Conservation (phyloP, 495 filamentous ascomycete species). For the Acidiella bohemica region DNA sequence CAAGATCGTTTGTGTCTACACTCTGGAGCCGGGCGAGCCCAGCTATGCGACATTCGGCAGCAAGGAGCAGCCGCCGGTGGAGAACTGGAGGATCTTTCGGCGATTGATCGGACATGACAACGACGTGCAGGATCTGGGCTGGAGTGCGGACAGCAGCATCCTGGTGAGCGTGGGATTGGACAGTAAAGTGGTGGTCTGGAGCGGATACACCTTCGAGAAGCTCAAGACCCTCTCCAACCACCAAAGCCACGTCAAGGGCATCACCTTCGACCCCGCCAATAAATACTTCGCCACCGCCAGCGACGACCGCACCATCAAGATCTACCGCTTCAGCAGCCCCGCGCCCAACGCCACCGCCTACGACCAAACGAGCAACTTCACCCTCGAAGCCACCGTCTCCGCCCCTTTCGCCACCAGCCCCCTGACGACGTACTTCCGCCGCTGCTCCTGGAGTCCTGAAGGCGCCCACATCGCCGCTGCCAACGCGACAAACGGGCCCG, state of each 20-base stretch:
- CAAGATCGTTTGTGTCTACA: conserved; percentile 94
- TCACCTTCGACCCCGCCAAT: conserved; percentile 96
- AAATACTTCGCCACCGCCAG: conserved; percentile 98
- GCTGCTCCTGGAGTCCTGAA: conserved; percentile 95
- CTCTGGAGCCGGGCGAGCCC: conserved; percentile 66
- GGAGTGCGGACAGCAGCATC: conserved; percentile 92
- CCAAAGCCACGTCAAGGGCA: conserved; percentile 94
- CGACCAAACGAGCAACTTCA: conserved; percentile 90
- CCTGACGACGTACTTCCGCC: conserved; percentile 89
- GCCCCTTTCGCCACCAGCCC: conserved; percentile 77
- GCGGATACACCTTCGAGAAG: conserved; percentile 93
- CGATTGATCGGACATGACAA: conserved; percentile 94
- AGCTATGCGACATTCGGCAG: conserved; percentile 67
- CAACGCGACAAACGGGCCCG: conserved; percentile 92
- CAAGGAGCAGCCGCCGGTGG: conserved; percentile 81
- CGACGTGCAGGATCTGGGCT: conserved; percentile 94
- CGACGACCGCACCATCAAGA: conserved; percentile 91
- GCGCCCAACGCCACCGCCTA: conserved; percentile 82
- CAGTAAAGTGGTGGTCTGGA: conserved; percentile 97
- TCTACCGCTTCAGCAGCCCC: conserved; percentile 87
- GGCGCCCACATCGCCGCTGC: conserved; percentile 93
- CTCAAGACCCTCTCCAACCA: conserved; percentile 82
- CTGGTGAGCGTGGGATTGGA: conserved; percentile 92
- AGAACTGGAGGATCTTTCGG: conserved; percentile 91
- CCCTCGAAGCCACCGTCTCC: conserved; percentile 74